Conservation (phyloP, 257 asterid genomes). For the Primulina tabacum region DNA sequence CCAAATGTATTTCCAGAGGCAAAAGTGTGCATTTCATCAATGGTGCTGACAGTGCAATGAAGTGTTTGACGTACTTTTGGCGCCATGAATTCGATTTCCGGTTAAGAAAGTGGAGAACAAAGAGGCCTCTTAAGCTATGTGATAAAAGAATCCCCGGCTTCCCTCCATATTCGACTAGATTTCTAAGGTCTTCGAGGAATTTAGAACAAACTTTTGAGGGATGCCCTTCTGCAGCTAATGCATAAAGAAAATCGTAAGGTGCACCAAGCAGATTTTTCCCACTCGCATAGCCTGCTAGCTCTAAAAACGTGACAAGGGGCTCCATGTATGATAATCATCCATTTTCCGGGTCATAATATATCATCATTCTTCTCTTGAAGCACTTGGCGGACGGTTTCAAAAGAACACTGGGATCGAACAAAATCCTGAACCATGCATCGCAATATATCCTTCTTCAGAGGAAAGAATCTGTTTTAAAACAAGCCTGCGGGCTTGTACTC, state of each 20-base stretch:
- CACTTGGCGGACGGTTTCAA: conserved; percentile 71
- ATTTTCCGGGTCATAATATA: too few species aligned
- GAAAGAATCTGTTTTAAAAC: conserved; percentile 60
- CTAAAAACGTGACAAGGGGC: conserved; percentile 52
- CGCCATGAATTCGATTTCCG: conserved; percentile 36
- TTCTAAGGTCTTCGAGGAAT: conserved; percentile 50
- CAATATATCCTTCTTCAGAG: conserved; percentile 40
- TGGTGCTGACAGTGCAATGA: conserved; percentile 66
- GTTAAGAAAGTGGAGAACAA: conserved; percentile 56
- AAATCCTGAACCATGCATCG: conserved; percentile 87
- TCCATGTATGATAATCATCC: too few species aligned
- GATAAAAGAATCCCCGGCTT: conserved; percentile 63
- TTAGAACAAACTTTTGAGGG: conserved; percentile 50
- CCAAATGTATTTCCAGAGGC: conserved; percentile 73
- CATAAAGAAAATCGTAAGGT: conserved; percentile 86
- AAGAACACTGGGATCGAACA: conserved; percentile 75
- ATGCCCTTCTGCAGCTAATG: conserved; percentile 64
- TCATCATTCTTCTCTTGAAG: conserved; percentile 66
- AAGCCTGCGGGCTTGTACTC: conserved; percentile 66
- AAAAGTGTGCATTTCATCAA: conserved; percentile 60
- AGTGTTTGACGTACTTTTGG: conserved; percentile 57
- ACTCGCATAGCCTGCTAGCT: conserved; percentile 52
- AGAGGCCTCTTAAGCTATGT: conserved; percentile 78
- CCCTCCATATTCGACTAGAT: conserved; percentile 53
- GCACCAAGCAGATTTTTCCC: conserved; percentile 75